phyloP scores from a whole-genome alignment of 139 green algal species.

The Dunaliella primolecta region DNA sequence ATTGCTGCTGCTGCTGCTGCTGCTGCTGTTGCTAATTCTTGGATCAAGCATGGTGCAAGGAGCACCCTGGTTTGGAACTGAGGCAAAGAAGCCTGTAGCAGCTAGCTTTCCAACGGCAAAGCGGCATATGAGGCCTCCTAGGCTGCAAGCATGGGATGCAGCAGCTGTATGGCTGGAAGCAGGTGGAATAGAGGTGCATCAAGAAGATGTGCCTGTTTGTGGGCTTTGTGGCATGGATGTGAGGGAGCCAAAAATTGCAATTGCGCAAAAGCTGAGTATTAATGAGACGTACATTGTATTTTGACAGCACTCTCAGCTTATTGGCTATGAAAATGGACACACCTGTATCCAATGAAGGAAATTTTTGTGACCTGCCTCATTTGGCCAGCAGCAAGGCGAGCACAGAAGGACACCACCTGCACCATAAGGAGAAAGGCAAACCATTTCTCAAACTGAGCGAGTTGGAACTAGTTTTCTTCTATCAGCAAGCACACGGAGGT shows the following conservation, averaged over 20 bases:
- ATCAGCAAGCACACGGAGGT: too few relatives aligned
- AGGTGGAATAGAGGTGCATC: not conserved
- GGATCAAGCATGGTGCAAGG: too few relatives aligned
- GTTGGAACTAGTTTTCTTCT: too few relatives aligned
- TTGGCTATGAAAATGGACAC: too few relatives aligned
- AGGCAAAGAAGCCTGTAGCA: conserved; percentile 19
- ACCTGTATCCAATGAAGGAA: conserved; percentile 27
- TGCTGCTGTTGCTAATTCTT: conserved; percentile 3
- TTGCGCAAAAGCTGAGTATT: too few relatives aligned
- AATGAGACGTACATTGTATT: too few relatives aligned
- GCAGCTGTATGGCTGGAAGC: not conserved
- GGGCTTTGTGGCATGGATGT: not conserved
- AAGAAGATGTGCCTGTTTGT: not conserved
- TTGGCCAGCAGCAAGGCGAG: not conserved
- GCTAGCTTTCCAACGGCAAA: conserved; percentile 33
- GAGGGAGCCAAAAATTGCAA: not conserved
- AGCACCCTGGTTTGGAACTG: not conserved
- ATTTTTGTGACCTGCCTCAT: conserved; percentile 7
- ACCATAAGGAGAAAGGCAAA: too few relatives aligned
- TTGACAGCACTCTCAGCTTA: too few relatives aligned
- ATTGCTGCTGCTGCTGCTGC: conserved; percentile 9
- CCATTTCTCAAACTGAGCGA: too few relatives aligned
- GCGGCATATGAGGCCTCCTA: conserved; percentile 31
- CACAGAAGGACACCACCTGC: conserved; percentile 16
- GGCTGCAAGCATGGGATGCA: conserved; percentile 5